A percentile compares a stretch with the other conserved stretches of the same genome.
Conservation (phyloP, 2,329 filamentous ascomycete species). For the Cordyceps javanica region DNA sequence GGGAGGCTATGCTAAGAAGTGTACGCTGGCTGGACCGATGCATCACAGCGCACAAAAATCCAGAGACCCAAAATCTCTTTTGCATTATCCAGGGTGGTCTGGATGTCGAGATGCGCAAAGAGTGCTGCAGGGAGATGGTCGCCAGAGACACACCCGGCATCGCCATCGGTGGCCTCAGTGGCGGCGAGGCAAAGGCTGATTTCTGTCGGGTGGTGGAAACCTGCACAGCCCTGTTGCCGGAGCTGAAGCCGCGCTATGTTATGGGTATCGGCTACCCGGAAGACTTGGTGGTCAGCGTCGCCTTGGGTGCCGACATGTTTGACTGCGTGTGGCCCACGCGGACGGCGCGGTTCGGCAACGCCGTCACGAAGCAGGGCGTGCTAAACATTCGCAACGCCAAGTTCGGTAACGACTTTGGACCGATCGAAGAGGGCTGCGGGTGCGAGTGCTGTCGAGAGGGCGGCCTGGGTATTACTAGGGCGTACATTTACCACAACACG, state of each 20-base stretch:
- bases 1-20: constrained; percentile 90
- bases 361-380: constrained; percentile 74
- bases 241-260: constrained; percentile 93
- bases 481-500: constrained; percentile 85
- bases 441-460: constrained; percentile 72
- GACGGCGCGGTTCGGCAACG: constrained; percentile 93
- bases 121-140: constrained; percentile 85
- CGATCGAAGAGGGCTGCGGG: constrained; percentile 75
- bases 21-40: constrained; percentile 95
- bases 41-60: constrained; percentile 80
- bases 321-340: constrained; percentile 98
- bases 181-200: constrained; percentile 87
- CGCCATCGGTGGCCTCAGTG: constrained; percentile 89
- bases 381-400: constrained; percentile 74
- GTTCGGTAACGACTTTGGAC: constrained; percentile 73
- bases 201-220: constrained; percentile 86
- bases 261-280: constrained; percentile 99
- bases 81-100: constrained; percentile 97
- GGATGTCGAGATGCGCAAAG: constrained; percentile 74
- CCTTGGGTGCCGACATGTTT: constrained; percentile 97
- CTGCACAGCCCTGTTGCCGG: constrained; percentile 79
- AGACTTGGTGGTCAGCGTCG: constrained; percentile 87
- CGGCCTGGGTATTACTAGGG: constrained; percentile 74
- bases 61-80: constrained; percentile 83
- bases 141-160: constrained; percentile 89